phyloP scores from a whole-genome alignment of 495 filamentous ascomycete genomes.

The Penicillium pulvis region DNA sequence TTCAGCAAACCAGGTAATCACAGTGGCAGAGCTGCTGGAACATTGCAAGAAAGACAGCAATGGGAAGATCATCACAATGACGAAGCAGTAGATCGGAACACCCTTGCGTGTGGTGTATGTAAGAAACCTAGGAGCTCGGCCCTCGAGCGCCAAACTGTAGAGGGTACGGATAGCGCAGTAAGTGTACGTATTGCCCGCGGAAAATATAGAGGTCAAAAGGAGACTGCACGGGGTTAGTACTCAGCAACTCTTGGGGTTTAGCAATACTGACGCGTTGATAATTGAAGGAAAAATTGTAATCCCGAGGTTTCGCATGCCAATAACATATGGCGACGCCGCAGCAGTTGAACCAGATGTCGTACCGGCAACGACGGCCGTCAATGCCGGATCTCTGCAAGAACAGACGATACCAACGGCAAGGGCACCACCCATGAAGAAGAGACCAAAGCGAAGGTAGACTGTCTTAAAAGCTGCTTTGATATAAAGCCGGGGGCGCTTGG shows the following conservation, averaged over 20 bases:
- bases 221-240: constrained; percentile 31
- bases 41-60: constrained; percentile 42
- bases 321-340: constrained; percentile 74
- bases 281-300: constrained; percentile 46
- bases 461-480: constrained; percentile 69
- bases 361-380: constrained; percentile 44
- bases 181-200: constrained; percentile 80
- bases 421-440: constrained; percentile 75
- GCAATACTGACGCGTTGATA: constrained; percentile 27
- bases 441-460: constrained; percentile 69
- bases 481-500: constrained; percentile 63
- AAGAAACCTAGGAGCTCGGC: constrained; percentile 64
- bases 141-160: constrained; percentile 69
- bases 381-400: constrained; percentile 54
- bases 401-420: constrained; percentile 70
- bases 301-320: constrained; percentile 74
- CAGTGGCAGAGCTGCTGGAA: constrained; percentile 32
- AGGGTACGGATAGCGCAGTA: constrained; percentile 78
- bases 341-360: constrained; percentile 47
- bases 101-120: constrained; percentile 48
- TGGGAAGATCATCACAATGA: constrained; percentile 50
- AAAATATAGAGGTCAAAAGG: constrained; percentile 74
- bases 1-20: constrained; percentile 38
- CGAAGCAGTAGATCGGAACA: constrained; percentile 53
- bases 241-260: neutral